These are phyloP conservation scores for Alternaria metachromatica DNA, from an alignment of 2,329 filamentous ascomycete genomes.

Conservation along the genomic window DNA sequence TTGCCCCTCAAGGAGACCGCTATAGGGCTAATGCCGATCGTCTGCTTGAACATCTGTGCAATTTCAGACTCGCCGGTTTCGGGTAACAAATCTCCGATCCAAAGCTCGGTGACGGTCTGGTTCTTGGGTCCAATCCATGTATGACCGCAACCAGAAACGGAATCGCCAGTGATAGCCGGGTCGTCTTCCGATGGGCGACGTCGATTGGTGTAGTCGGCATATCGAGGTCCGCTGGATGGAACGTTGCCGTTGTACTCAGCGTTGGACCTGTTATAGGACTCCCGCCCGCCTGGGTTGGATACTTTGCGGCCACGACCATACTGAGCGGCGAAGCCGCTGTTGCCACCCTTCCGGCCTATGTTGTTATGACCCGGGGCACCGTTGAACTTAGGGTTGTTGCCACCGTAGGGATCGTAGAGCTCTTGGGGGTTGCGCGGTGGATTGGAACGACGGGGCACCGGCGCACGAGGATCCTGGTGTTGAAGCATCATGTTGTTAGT, in stretches of 20 bases:
- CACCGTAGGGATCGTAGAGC: conserved; percentile 8
- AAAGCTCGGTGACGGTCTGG: conserved; percentile 34
- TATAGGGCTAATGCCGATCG: conserved; percentile 13
- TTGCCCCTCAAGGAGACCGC: conserved; percentile 9
- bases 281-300: conserved; percentile 21
- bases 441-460: conserved; percentile 5
- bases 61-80: conserved; percentile 22
- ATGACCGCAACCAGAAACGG: conserved; percentile 29
- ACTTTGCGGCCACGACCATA: conserved; percentile 27
- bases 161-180: conserved; percentile 24
- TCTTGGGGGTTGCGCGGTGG: conserved; percentile 24
- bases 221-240: conserved; percentile 2
- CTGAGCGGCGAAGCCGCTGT: conserved; percentile 18
- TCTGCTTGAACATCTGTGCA: conserved; percentile 22
- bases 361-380: conserved; percentile 10
- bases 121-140: conserved; percentile 42
- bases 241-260: conserved; percentile 11
- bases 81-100: conserved; percentile 31
- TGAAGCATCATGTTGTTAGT: conserved; percentile 30
- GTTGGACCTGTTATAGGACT: conserved; percentile 17
- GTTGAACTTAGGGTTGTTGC: conserved; percentile 27
- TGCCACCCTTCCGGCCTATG: conserved; percentile 18
- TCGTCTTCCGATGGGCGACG: conserved; percentile 21
- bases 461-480: conserved; percentile 13
- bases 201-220: background rate